These are phyloP conservation scores for Boletellus deceptivus DNA, from an alignment of 1,284 basidiomycete genomes.

Conservation along the genomic window DNA sequence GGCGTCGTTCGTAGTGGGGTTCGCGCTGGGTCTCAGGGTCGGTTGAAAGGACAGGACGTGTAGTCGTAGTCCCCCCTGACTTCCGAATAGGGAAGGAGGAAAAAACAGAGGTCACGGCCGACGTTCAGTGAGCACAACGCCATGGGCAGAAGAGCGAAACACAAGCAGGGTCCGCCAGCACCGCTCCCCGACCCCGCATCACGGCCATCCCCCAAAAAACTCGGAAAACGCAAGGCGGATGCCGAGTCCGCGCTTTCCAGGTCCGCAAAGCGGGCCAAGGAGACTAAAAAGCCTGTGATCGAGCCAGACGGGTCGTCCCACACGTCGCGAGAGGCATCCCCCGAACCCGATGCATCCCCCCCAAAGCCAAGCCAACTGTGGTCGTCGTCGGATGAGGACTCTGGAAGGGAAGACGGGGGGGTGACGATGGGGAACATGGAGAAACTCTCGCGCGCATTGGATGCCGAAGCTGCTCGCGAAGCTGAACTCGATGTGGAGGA, in stretches of 20 bases:
- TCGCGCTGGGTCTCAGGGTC: conserved; percentile 66
- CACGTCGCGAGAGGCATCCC: conserved; percentile 18
- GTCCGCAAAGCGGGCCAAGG: conserved; percentile 59
- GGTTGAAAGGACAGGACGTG: conserved; percentile 38
- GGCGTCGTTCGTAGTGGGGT: conserved; percentile 72
- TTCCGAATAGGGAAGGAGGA: conserved; percentile 25
- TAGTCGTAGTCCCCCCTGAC: not conserved
- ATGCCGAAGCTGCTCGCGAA: conserved; percentile 62
- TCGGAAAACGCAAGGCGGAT: conserved; percentile 73
- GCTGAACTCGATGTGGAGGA: conserved; percentile 70
- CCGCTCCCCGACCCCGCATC: conserved; percentile 49
- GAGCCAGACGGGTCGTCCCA: conserved; percentile 15
- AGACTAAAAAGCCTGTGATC: conserved; percentile 31
- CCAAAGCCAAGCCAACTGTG: conserved; percentile 22
- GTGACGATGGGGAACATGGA: conserved; percentile 77
- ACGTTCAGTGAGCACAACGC: not conserved
- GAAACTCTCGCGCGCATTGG: conserved; percentile 68
- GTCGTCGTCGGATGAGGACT: conserved; percentile 45
- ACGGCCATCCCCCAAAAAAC: conserved; percentile 48
- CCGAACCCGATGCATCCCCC: conserved; percentile 15
- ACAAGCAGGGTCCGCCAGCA: conserved; percentile 81
- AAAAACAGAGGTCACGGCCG: conserved; percentile 14
- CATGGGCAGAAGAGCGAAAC: conserved; percentile 74
- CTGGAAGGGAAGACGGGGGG: conserved; percentile 50
- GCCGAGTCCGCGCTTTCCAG: conserved; percentile 41